Base-by-base conservation (phyloP, 352 stramenopile species). In the Peronospora belbahrii region DNA sequence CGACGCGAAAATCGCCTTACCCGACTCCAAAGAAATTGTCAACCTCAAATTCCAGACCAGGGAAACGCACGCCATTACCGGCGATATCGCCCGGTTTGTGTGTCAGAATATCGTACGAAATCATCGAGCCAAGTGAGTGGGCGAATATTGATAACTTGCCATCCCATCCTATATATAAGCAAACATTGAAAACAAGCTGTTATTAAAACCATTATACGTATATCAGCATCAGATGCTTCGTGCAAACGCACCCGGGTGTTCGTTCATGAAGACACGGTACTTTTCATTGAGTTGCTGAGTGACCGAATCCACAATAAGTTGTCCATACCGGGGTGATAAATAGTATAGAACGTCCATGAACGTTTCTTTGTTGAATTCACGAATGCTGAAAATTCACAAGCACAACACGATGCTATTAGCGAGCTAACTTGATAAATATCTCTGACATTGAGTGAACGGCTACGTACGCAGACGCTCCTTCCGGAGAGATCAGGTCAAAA, bases 311-410 rank as follows among this genome's bases (percentile, higher is more conserved):
- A 97, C 70, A 36, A 97, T 95, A 14, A 95, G 63, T 48, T 97
- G 88, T 5, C 90, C 84, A 54, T 96, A 95, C 2, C 81, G 67
- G 25, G 87, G 83, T 13, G 79, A 94, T 54, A 97, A 65, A 62
- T 96, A 97, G 39, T 95, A 97, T 3, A 97, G 55, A n/a, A 96
- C 78, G 42, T 97, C 89, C 81, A 97, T 94, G 23, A 97, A 67
- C 0, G 89, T 96, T 59, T 96, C 88, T 53, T 97, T 97, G 52
- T 85, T 95, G 54, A 97, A 97, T 22, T 95, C 72, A 30, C 89
- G 73, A 55, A 97, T 88, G 27, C 82, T 90, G 51, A 39, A 10
- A n/a, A 42, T 38, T 20, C 18, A 10, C 11, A 39, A 55, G 24
- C 22, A 22, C 28, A 45, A 24, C 24, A 40, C 5, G 19, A 17